Conservation (phyloP, 305 asterid species). For the Coffea humblotiana region DNA sequence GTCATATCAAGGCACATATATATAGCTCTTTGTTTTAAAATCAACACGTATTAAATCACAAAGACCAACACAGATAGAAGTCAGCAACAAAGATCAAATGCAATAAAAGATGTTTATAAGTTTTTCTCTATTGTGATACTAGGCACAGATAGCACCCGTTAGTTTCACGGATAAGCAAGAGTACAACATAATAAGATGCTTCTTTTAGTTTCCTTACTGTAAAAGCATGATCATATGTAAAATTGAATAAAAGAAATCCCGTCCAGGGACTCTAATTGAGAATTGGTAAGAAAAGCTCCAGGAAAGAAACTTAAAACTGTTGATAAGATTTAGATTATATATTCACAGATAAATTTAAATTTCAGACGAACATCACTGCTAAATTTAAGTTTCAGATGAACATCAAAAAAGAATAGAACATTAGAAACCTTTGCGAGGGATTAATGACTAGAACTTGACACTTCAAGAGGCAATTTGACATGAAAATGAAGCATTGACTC, state of each 20-base stretch:
- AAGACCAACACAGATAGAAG: neutral
- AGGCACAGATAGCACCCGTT: neutral
- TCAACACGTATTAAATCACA: neutral
- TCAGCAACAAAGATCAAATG: no score
- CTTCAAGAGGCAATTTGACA: constrained; percentile 2
- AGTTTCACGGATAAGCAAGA: neutral
- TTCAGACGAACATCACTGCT: neutral
- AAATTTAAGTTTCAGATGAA: no score
- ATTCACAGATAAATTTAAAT: neutral
- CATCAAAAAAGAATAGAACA: neutral
- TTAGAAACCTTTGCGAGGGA: neutral
- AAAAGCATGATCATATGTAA: neutral
- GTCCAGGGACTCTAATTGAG: neutral
- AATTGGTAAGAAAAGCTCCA: neutral
- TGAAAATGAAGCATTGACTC: neutral
- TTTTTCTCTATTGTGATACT: neutral
- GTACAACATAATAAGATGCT: neutral
- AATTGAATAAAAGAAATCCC: neutral
- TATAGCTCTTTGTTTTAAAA: neutral
- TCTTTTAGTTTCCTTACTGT: neutral
- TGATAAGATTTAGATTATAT: neutral
- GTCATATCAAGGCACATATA: neutral
- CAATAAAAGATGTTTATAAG: neutral
- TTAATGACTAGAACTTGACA: neutral
- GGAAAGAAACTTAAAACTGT: neutral